phyloP scores from a whole-genome alignment of 257 asterid species.

The Solanum pinnatisectum region DNA sequence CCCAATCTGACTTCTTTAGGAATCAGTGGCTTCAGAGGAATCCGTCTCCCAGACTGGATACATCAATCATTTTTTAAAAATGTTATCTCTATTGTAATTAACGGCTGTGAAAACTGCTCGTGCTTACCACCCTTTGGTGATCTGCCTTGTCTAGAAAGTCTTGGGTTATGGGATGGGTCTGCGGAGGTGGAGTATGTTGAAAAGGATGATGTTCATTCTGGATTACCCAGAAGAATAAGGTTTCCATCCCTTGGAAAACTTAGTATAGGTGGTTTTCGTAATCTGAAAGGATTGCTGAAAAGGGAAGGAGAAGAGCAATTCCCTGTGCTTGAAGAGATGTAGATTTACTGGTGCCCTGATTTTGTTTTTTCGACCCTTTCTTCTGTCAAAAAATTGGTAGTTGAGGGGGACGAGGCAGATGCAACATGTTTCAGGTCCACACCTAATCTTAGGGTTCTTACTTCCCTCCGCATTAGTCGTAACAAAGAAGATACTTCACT shows the following conservation, averaged over 20 bases:
- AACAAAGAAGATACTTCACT: not conserved
- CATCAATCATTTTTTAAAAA: not conserved
- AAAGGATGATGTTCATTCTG: not conserved
- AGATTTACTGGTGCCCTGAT: not conserved
- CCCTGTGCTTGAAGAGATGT: not conserved
- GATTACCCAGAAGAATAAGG: not conserved
- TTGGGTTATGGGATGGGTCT: not conserved
- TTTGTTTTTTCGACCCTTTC: not conserved
- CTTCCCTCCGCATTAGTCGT: not conserved
- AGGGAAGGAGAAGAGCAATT: not conserved
- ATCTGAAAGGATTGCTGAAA: conserved; percentile 6
- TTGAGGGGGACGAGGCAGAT: not conserved
- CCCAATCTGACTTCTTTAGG: too few relatives aligned
- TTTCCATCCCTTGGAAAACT: conserved; percentile 3
- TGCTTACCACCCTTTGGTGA: conserved; percentile 10
- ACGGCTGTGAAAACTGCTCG: not conserved
- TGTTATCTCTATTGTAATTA: not conserved
- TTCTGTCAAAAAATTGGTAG: not conserved
- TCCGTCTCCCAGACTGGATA: conserved; percentile 13
- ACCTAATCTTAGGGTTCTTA: not conserved
- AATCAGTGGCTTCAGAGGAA: too few relatives aligned
- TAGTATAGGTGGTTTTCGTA: rapidly evolving
- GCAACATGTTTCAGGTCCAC: not conserved
- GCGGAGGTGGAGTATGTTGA: not conserved
- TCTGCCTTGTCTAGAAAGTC: not conserved